Conservation (phyloP, 2,329 filamentous ascomycete genomes). For the Beauveria australis region DNA sequence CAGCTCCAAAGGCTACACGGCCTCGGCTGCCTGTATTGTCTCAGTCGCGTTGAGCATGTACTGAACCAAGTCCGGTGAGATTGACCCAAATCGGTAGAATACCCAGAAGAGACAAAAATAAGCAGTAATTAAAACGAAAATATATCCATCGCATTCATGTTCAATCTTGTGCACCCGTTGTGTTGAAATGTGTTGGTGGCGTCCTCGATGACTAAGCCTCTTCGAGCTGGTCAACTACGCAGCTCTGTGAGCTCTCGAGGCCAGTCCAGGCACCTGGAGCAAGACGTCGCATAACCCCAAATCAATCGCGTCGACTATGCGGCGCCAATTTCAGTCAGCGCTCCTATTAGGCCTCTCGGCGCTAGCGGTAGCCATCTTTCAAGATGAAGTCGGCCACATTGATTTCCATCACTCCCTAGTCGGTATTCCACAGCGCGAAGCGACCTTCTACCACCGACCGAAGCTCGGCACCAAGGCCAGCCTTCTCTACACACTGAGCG, state of each 20-base stretch:
- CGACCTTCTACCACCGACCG: constrained; percentile 92
- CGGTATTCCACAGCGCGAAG: constrained; percentile 70
- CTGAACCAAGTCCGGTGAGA: no score
- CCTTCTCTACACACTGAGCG: constrained; percentile 83
- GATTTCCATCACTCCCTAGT: constrained; percentile 87
- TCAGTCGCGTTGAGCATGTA: not conserved
- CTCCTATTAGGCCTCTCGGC: constrained; percentile 32
- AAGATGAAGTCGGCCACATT: constrained; percentile 82
- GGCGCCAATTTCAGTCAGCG: constrained; percentile 27
- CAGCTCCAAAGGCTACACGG: no score
- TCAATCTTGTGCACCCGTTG: not conserved
- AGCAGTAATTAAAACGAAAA: not conserved
- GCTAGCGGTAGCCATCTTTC: constrained; percentile 60
- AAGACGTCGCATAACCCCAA: constrained; percentile 1
- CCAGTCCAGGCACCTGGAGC: not conserved
- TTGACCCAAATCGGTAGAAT: no score
- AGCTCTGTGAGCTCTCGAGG: not conserved
- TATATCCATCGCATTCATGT: not conserved
- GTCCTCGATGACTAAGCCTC: constrained; percentile 8
- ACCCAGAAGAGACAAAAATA: no score
- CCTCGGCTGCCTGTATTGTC: not conserved
- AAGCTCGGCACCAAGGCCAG: constrained; percentile 74
- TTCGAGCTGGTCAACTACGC: not conserved
- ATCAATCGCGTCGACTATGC: constrained; percentile 21
- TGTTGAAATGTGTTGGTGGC: not conserved